Conservation (phyloP, 1,284 basidiomycete species). For the Tylopilus sp. region DNA sequence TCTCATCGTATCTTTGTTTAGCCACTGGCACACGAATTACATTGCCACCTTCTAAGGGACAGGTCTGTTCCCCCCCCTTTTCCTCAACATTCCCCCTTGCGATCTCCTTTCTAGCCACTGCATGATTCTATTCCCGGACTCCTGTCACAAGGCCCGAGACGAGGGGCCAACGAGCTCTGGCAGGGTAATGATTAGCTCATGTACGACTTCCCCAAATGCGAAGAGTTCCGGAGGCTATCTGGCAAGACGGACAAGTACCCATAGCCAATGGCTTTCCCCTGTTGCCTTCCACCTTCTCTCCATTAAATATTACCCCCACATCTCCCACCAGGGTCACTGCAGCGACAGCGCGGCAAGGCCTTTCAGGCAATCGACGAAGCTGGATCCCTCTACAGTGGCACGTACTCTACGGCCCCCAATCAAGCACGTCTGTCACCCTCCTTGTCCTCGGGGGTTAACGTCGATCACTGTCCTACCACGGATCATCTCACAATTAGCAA, state of each 20-base stretch:
- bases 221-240: slow-evolving; percentile 77
- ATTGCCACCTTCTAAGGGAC: slow-evolving; percentile 90
- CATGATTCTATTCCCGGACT: slow-evolving; percentile 68
- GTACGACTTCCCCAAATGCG: slow-evolving; percentile 74
- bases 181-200: slow-evolving; percentile 73
- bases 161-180: slow-evolving; percentile 66
- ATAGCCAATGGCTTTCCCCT: slow-evolving; percentile 70
- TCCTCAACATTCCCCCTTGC: slow-evolving; percentile 29
- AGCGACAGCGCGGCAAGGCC: slow-evolving; percentile 47
- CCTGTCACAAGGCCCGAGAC: slow-evolving; percentile 71
- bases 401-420: slow-evolving; percentile 51
- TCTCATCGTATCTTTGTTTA: slow-evolving; percentile 58
- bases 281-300: slow-evolving; percentile 55
- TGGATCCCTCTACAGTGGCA: slow-evolving; percentile 53
- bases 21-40: slow-evolving; percentile 85
- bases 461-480: slow-evolving; percentile 51
- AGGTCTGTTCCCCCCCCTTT: slow-evolving; percentile 57
- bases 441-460: slow-evolving; percentile 52
- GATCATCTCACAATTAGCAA: slow-evolving; percentile 47
- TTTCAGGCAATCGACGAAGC: slow-evolving; percentile 61
- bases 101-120: slow-evolving; percentile 57
- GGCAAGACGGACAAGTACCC: slow-evolving; percentile 62
- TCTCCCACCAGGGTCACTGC: slow-evolving; percentile 51
- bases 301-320: slow-evolving; percentile 31
- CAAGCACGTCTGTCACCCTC: slow-evolving; percentile 56